Base-by-base conservation (phyloP, 345 rosid species). In the Salix brachista region DNA sequence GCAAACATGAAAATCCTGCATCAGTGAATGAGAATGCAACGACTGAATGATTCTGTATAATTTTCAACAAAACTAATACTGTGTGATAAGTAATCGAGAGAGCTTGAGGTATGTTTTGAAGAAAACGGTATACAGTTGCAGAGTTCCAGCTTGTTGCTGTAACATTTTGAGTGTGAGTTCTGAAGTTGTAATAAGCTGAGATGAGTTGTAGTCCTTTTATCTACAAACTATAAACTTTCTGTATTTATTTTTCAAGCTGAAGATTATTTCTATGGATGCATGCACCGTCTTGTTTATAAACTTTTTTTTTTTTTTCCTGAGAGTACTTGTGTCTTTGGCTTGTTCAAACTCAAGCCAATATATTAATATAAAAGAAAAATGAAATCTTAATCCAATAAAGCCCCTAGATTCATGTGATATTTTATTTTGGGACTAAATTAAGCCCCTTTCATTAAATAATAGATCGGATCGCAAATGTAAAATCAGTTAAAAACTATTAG, bases 1-100 rank as follows among this genome's bases (percentile, higher is more conserved):
- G 77, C 78, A 87, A 79, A 69, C 85, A 83, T 28, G 90, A 82
- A 69, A 41, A 71, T 12, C 80, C 58, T n/a, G 75, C 82, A 67
- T 78, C 42, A 65, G 80, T 71, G 73, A 62, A 77, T 37, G 88
- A 76, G 83, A 74, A 75, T 17, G 58, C 66, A 39, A 62, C 75
- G 37, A 80, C 83, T 28, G 82, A 83, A 74, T 69, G 75, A 78
- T 25, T 46, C 74, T 69, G 44, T 25, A 77, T n/a, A n/a, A 48
- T 23, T 61, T 67, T 71, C 52, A 18, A 16, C 42, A 28, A n/a
- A 54, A 54, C 41, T 13, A 39, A 17, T 17, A 64, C 34, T 30
- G 28, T 64, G 44, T 70, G 65, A 70, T 64, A 50, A 3, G 65
- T 9, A 7, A 12, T 61, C 48, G 30, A 73, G 26, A 17, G 60